Percentiles rank a stretch among this genome's conserved stretches.
phyloP scores from a whole-genome alignment of 306 rosid genomes.

The Cyamopsis tetragonoloba region DNA sequence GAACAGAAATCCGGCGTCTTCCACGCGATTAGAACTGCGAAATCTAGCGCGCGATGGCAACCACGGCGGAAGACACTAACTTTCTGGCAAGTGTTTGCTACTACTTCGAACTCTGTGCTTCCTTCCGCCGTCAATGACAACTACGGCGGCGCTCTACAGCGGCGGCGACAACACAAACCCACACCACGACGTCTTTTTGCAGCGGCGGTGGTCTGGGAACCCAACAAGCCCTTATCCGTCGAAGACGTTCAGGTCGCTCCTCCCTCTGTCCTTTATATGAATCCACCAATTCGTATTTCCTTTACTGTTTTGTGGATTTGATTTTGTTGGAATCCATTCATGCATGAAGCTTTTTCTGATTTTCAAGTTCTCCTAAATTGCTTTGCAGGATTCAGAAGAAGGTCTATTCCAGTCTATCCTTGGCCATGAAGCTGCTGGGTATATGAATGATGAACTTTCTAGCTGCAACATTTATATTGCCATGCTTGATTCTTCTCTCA shows the following conservation, averaged over 20 bases:
- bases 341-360: neutral
- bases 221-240: constrained; percentile 81
- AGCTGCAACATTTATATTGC: neutral
- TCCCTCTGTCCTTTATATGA: neutral
- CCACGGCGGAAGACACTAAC: too few relatives aligned
- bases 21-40: too few relatives aligned
- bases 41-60: too few relatives aligned
- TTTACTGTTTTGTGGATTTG: neutral
- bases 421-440: constrained; percentile 97
- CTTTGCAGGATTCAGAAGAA: constrained; percentile 59
- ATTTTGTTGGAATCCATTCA: neutral
- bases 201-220: constrained; percentile 99
- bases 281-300: neutral
- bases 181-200: neutral
- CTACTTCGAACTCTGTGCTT: too few relatives aligned
- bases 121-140: too few relatives aligned
- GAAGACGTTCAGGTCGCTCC: constrained; percentile 96
- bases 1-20: too few relatives aligned
- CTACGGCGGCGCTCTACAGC: too few relatives aligned
- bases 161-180: neutral
- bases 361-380: neutral
- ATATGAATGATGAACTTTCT: neutral
- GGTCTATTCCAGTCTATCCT: constrained; percentile 96
- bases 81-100: too few relatives aligned
- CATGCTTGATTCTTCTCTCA: neutral